Percentiles rank a stretch among this genome's conserved stretches.
Conservation (phyloP, 495 filamentous ascomycete species). For the Trichoderma orchidacearum region DNA sequence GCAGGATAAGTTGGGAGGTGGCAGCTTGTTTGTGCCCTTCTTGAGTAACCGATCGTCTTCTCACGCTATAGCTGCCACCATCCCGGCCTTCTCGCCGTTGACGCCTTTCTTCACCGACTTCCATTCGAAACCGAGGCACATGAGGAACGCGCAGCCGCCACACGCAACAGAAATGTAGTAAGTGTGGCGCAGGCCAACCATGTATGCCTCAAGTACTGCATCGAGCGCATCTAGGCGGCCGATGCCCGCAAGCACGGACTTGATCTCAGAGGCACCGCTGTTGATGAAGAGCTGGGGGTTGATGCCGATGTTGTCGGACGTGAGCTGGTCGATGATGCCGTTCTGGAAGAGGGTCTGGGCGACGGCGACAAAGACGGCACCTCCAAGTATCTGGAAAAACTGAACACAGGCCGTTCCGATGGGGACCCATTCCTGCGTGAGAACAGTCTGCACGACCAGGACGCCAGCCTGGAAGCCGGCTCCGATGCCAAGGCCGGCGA, state of each 20-base stretch:
- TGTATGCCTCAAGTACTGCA: conserved; percentile 27
- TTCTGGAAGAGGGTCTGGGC: conserved; percentile 54
- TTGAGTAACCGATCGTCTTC: too few species aligned
- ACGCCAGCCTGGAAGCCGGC: conserved; percentile 28
- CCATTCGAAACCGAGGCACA: conserved; percentile 25
- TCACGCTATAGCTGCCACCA: not conserved
- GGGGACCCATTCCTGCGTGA: conserved; percentile 42
- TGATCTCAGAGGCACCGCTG: conserved; percentile 29
- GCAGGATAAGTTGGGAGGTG: too few species aligned
- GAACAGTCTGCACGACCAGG: conserved; percentile 37
- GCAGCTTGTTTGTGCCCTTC: too few species aligned
- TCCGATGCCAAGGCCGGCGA: conserved; percentile 31
- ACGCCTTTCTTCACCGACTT: conserved; percentile 27
- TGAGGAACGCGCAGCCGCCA: conserved; percentile 23
- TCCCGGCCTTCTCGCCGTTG: conserved; percentile 1
- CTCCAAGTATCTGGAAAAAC: conserved; percentile 54
- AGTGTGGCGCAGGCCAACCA: conserved; percentile 25
- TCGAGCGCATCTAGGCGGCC: conserved; percentile 12
- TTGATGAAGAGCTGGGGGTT: conserved; percentile 24
- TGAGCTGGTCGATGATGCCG: conserved; percentile 28
- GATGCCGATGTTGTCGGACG: conserved; percentile 13
- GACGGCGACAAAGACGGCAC: conserved; percentile 56
- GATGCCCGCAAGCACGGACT: conserved; percentile 16
- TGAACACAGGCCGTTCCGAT: conserved; percentile 51
- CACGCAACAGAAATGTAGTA: conserved; percentile 30